Percentiles rank a stretch among this genome's conserved stretches.
Conservation (phyloP, 129 eudicot genomes). For the Helichrysum umbraculigerum region DNA sequence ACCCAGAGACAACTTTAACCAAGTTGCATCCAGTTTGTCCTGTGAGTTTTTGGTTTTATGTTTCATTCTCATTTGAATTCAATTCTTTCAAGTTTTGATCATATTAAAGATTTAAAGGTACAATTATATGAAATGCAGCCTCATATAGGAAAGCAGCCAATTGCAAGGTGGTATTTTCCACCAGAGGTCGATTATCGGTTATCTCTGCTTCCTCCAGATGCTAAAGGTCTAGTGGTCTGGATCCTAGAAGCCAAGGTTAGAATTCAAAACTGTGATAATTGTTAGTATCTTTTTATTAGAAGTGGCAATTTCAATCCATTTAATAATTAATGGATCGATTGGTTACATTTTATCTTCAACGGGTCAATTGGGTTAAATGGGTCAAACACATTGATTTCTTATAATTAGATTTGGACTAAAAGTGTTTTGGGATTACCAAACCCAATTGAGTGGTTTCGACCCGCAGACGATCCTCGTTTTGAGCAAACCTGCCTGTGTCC, state of each 20-base stretch:
- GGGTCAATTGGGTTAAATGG: not conserved
- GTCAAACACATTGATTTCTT: not conserved
- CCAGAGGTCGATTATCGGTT: slow-evolving; percentile 98
- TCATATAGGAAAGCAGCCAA: slow-evolving; percentile 94
- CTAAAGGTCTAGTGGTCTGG: slow-evolving; percentile 84
- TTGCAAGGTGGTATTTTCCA: slow-evolving; percentile 94
- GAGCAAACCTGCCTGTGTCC: not conserved
- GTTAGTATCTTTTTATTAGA: not conserved
- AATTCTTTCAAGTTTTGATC: slow-evolving; percentile 2
- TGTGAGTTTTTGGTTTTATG: slow-evolving; percentile 41
- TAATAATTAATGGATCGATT: not conserved
- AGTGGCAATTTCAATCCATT: not conserved
- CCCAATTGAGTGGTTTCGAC: no score
- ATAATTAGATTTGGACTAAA: not conserved
- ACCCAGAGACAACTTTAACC: slow-evolving; percentile 89
- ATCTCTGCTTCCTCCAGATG: slow-evolving; percentile 79
- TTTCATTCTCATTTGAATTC: not conserved
- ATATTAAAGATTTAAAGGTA: not conserved
- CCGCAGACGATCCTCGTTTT: not conserved
- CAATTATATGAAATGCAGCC: slow-evolving; percentile 50
- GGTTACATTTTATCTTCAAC: not conserved
- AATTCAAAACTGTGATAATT: slow-evolving; percentile 1
- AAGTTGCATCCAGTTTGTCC: slow-evolving; percentile 97
- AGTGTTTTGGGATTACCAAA: not conserved
- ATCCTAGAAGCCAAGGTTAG: slow-evolving; percentile 83